Evolutionary conservation across 352 stramenopile species (phyloP), one percentile per base, ranked within the genome.

Genomic region (Pythium sp.): DNA sequence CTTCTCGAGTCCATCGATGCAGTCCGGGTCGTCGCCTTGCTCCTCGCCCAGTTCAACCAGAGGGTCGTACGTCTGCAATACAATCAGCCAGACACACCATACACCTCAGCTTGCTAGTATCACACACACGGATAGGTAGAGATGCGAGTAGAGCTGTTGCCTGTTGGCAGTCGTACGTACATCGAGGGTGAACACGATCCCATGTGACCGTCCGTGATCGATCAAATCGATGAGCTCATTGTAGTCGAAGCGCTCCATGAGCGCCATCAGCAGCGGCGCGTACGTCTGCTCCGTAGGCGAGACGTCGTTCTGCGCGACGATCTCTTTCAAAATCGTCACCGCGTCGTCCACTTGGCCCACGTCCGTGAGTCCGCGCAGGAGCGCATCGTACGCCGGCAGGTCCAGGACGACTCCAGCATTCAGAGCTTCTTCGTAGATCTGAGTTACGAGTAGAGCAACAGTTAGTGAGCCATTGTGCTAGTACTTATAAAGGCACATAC

Each of bases 21-120:
- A 77, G 58, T 84, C 73, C 24, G 67, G 67, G 43, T 78, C 68
- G n/a, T 85, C 77, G 34, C 74, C 69, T 9, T 88, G 80, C 56
- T 83, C 55, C 54, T 87, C 70, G 22, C 74, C 78, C 7, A 90
- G 60, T 55, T 86, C 74, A 53, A 93, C 79, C 11, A 93, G 65
- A 58, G 77, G 72, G 62, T 89, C 81, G 72, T 91, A 93, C 65
- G 77, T 83, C 84, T 93, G 68, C 54, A 30, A 53, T 60, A 68
- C 11, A 32, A 64, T 41, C 20, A 53, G 28, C 15, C 34, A 34
- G 5, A 58, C 5, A 38, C 49, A 58, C 30, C 26, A 24, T 28
- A 34, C 18, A 12, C 26, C 28, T 41, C n/a, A 54, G 12, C 30
- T 4, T 18, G 30, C 20, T 30, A 58, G 9, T 36, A n/a, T 58